Evolutionary conservation across 768 basidiomycete genomes (phyloP), one percentile per base, ranked within the genome.

Genomic region (Lentinula boryana): DNA sequence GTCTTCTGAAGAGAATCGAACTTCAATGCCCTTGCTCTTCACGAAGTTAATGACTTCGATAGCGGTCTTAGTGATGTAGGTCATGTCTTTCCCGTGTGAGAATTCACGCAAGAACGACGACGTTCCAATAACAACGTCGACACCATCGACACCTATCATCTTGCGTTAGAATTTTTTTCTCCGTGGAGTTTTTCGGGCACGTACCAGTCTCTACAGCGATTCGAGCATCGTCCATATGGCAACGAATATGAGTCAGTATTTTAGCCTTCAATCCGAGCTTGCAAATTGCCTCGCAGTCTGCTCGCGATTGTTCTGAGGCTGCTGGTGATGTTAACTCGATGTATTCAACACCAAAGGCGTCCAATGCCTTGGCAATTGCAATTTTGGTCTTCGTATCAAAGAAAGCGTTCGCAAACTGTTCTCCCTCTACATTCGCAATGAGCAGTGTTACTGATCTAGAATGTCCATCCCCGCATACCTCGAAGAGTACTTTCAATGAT

Each of bases 381-480:
- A 98, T 97, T 85, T 99, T 99, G 77, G 95, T 98, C 80, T 95
- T 94, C 71, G 94, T 95, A 72, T 97, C 96, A 72, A 98, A 99
- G 83, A 99, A 99, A 58, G 97, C 96, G 71, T 98, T 99, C 64
- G 97, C 97, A 69, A 99, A 99, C 73, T 99, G 95, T 74, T 97
- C 95, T 61, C 95, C 95, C 89, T 97, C 95, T 96, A 68, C 16
- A 48, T 9, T 48, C 41, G 55, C 16, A 52, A 43, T 63, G 58
- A 51, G 23, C 50, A 35, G 44, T 63, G 62, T 8, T 9, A 41
- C 12, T 16, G 13, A 60, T 21, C 13, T 15, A 56, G 8, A 36
- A 36, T 23, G 12, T 15, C 27, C 27, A 27, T 32, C 31, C 33
- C 51, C 36, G 77, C 84, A 57, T 44, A 93, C 95, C 94, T 84